Percentiles rank a stretch among this genome's conserved stretches.
These are phyloP conservation scores for Cymodocea nodosa DNA, from an alignment of 116 monocot genomes.

Conservation along the genomic window DNA sequence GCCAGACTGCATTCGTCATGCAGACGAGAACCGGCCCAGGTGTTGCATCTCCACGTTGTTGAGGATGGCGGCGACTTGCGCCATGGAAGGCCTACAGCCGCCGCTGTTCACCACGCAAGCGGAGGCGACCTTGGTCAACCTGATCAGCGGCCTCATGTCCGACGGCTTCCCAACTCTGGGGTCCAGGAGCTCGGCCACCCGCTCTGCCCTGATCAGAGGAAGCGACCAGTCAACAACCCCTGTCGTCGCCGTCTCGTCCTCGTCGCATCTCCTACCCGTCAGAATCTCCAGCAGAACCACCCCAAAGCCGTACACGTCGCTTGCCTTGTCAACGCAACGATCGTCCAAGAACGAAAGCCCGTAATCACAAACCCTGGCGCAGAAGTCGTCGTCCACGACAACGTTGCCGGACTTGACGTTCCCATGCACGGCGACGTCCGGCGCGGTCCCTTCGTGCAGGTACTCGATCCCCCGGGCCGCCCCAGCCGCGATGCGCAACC, in stretches of 20 bases:
- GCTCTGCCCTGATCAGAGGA: constrained; percentile 20
- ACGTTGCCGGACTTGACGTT: constrained; percentile 13
- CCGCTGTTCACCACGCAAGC: constrained; percentile 39
- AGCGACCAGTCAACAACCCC: constrained; percentile 37
- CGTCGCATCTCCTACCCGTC: constrained; percentile 16
- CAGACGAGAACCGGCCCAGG: not conserved
- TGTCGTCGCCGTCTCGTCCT: constrained; percentile 5
- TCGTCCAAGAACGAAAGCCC: constrained; percentile 16
- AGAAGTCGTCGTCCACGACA: constrained; percentile 9
- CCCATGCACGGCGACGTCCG: constrained; percentile 16
- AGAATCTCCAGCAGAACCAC: constrained; percentile 18
- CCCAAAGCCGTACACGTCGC: constrained; percentile 22
- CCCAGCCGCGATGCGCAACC: constrained; percentile 22
- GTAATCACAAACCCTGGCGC: constrained; percentile 14
- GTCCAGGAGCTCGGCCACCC: constrained; percentile 22
- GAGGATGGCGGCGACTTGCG: constrained; percentile 32
- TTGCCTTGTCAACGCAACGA: constrained; percentile 5
- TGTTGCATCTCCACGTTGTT: constrained; percentile 21
- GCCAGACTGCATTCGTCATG: too few species aligned
- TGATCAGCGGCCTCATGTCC: constrained; percentile 9
- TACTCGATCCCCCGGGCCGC: constrained; percentile 25
- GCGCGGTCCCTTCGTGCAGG: constrained; percentile 10
- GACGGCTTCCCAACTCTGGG: constrained; percentile 9
- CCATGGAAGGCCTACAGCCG: constrained; percentile 23
- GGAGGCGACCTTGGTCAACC: constrained; percentile 39